These are phyloP conservation scores for Podospora pseudocomata DNA, from an alignment of 495 filamentous ascomycete genomes.

Conservation along the genomic window DNA sequence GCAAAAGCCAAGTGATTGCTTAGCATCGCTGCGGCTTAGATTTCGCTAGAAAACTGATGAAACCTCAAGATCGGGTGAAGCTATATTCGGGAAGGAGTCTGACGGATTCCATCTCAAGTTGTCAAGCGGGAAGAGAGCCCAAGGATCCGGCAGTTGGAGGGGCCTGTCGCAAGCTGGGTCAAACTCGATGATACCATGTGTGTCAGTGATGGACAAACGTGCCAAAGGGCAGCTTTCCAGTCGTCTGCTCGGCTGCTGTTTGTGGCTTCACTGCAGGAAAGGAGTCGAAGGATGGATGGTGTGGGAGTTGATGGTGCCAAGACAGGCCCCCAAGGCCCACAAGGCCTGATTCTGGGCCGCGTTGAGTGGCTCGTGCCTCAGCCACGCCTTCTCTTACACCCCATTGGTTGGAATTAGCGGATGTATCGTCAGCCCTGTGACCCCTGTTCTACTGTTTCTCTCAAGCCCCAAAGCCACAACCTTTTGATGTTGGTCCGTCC, in stretches of 20 bases:
- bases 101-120: background rate
- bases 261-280: constrained; percentile 3
- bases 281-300: background rate
- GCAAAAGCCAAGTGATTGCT: background rate
- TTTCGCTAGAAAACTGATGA: background rate
- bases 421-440: constrained; percentile 3
- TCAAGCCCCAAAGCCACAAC: background rate
- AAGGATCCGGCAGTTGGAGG: background rate
- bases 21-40: background rate
- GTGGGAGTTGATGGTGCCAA: background rate
- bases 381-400: background rate
- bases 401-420: background rate
- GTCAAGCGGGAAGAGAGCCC: background rate
- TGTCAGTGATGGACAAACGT: background rate
- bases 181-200: background rate
- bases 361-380: constrained; percentile 10
- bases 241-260: background rate
- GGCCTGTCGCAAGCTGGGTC: background rate
- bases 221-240: background rate
- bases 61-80: background rate
- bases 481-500: background rate
- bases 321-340: constrained; percentile 2
- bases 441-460: background rate
- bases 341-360: constrained; percentile 8
- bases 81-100: background rate